Evolutionary conservation across 495 filamentous ascomycete species (phyloP).

Genomic region (Letharia columbiana): DNA sequence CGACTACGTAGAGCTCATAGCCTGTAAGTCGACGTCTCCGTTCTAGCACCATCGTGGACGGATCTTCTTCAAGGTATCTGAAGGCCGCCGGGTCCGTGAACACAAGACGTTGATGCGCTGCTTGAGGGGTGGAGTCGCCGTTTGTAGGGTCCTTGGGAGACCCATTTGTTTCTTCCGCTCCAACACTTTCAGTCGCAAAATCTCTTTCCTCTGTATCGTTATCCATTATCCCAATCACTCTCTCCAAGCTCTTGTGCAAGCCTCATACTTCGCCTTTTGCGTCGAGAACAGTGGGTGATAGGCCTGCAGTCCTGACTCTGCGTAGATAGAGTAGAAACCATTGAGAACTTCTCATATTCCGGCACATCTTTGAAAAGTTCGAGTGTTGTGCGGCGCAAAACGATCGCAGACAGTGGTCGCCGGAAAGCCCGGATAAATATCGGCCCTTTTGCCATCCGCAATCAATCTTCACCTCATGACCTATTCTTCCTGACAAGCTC

Average conservation of each 20-base stretch:
- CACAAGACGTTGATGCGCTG: constrained; percentile 46
- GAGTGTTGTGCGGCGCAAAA: background rate
- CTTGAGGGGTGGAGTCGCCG: background rate
- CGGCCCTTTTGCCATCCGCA: constrained; percentile 12
- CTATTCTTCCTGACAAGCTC: background rate
- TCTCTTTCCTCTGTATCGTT: constrained; percentile 16
- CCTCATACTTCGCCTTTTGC: constrained; percentile 6
- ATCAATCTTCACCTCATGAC: constrained; percentile 13
- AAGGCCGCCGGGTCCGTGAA: constrained; percentile 70
- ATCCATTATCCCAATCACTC: constrained; percentile 12
- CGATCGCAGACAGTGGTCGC: background rate
- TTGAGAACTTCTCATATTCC: background rate
- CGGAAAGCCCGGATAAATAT: constrained; percentile 6
- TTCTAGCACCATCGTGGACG: constrained; percentile 64
- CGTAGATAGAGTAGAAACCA: background rate
- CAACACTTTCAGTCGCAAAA: constrained; percentile 6
- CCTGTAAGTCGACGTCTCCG: constrained; percentile 61
- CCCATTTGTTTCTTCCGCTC: constrained; percentile 5
- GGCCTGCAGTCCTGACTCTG: background rate
- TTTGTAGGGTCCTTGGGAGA: background rate
- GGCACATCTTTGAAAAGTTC: background rate
- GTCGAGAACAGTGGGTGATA: background rate
- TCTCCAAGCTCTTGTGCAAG: background rate
- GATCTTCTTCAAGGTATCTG: constrained; percentile 83
- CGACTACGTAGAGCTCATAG: constrained; percentile 90